Conservation (phyloP, 345 rosid genomes). For the Salix udensis region DNA sequence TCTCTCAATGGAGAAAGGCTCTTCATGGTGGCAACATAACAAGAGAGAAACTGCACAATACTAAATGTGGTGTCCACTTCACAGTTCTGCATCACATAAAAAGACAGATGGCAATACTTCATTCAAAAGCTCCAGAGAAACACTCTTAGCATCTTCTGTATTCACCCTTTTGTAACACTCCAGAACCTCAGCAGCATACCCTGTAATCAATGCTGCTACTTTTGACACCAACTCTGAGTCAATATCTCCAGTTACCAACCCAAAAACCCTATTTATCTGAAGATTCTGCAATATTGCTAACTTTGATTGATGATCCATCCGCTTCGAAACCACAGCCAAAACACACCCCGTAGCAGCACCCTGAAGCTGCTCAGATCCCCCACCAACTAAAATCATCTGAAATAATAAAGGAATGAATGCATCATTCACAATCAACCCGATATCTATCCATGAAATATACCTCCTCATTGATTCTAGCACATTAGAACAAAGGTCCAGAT, state of each 20-base stretch:
- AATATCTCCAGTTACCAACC: constrained; percentile 51
- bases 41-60: constrained; percentile 70
- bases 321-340: constrained; percentile 76
- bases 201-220: constrained; percentile 66
- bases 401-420: constrained; percentile 67
- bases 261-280: constrained; percentile 59
- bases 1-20: constrained; percentile 63
- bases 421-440: constrained; percentile 72
- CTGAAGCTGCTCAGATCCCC: constrained; percentile 58
- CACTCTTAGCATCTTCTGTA: constrained; percentile 53
- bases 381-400: constrained; percentile 65
- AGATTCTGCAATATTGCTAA: constrained; percentile 66
- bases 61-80: constrained; percentile 65
- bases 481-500: constrained; percentile 59
- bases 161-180: constrained; percentile 73
- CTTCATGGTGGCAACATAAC: constrained; percentile 79
- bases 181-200: constrained; percentile 76
- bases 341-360: constrained; percentile 86
- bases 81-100: constrained; percentile 63
- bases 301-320: constrained; percentile 80
- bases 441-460: constrained; percentile 92
- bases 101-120: constrained; percentile 83
- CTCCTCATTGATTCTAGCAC: constrained; percentile 81
- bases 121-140: constrained; percentile 61
- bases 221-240: constrained; percentile 64